Conservation (phyloP, 1,139 yeast genomes). For the Candida sp. region DNA sequence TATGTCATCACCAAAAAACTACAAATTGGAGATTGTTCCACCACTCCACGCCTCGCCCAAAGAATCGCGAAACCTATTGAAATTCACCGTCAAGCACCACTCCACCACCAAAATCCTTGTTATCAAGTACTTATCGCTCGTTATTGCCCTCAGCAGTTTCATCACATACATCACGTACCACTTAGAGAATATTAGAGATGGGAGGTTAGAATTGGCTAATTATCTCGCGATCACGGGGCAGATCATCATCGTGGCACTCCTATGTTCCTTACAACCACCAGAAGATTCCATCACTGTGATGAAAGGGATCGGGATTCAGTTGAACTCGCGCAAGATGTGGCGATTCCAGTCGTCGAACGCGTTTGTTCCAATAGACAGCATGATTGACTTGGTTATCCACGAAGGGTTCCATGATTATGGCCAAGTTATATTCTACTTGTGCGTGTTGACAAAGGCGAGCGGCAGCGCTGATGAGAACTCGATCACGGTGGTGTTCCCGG, state of each 20-base stretch:
- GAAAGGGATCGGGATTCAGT: constrained; percentile 43
- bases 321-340: constrained; percentile 32
- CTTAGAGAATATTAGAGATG: neutral
- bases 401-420: constrained; percentile 70
- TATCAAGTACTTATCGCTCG: constrained; percentile 3
- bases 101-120: constrained; percentile 5
- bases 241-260: constrained; percentile 9
- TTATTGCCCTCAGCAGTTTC: constrained; percentile 1
- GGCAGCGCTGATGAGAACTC: constrained; percentile 23
- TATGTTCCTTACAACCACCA: constrained; percentile 26
- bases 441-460: constrained; percentile 52
- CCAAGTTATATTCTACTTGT: constrained; percentile 64
- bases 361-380: constrained; percentile 56
- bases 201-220: neutral
- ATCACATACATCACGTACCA: constrained; percentile 3
- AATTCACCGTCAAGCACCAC: constrained; percentile 17
- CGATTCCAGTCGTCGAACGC: constrained; percentile 24
- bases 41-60: constrained; percentile 11
- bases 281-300: constrained; percentile 39
- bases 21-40: constrained; percentile 32
- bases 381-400: constrained; percentile 65
- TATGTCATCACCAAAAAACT: constrained; percentile 39
- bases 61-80: constrained; percentile 15
- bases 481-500: constrained; percentile 54
- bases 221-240: constrained; percentile 1